A percentile compares a stretch with the other conserved stretches of the same genome.
Conservation (phyloP, 306 rosid species). For the Medicago arabica region DNA sequence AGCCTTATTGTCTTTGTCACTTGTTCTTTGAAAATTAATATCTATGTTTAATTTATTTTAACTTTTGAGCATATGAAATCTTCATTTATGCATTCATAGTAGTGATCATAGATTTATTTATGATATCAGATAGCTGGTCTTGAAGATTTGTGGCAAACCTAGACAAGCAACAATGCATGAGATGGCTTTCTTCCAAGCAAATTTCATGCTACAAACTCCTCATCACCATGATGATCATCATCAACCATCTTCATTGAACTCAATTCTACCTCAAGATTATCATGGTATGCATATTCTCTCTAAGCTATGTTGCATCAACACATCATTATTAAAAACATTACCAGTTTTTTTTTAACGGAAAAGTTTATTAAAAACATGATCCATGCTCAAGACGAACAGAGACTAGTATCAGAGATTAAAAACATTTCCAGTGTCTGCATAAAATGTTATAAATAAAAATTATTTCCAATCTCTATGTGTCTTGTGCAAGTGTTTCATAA, state of each 20-base stretch:
- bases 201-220: conserved; percentile 89
- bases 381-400: too few species aligned
- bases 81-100: conserved; percentile 43
- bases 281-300: conserved; percentile 57
- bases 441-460: too few species aligned
- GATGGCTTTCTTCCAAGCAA: conserved; percentile 93
- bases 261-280: conserved; percentile 80
- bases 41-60: conserved; percentile 10
- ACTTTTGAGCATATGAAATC: conserved; percentile 27
- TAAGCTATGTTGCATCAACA: background rate
- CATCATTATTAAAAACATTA: background rate
- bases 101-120: conserved; percentile 33
- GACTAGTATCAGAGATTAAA: background rate
- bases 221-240: conserved; percentile 63
- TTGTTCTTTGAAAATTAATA: background rate
- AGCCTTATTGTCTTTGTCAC: conserved; percentile 21
- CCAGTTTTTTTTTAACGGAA: too few species aligned
- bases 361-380: too few species aligned
- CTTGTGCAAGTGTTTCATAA: background rate
- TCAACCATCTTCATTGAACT: conserved; percentile 74
- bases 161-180: conserved; percentile 56
- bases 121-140: conserved; percentile 33
- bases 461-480: background rate
- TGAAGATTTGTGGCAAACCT: conserved; percentile 46
- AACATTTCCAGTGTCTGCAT: too few species aligned